A percentile compares a stretch with the other conserved stretches of the same genome.
These are phyloP conservation scores for Myxozyma kluyveri DNA, from an alignment of 805 yeast species.

Conservation along the genomic window DNA sequence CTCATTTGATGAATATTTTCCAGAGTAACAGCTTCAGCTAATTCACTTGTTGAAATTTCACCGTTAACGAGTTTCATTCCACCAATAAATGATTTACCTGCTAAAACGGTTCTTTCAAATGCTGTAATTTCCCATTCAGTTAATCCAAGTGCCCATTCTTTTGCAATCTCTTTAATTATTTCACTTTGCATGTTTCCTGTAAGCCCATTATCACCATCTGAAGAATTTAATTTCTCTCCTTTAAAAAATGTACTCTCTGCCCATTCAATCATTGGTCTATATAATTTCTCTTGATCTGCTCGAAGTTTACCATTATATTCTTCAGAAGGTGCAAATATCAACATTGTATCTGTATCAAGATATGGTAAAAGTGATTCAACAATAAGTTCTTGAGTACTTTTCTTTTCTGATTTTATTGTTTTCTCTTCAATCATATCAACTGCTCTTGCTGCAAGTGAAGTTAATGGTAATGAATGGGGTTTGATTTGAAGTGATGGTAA, in stretches of 20 bases:
- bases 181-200: slow-evolving; percentile 73
- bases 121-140: slow-evolving; percentile 80
- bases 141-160: slow-evolving; percentile 60
- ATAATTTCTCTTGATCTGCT: slow-evolving; percentile 71
- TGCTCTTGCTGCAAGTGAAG: slow-evolving; percentile 82
- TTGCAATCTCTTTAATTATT: slow-evolving; percentile 59
- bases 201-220: slow-evolving; percentile 82
- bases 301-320: slow-evolving; percentile 86
- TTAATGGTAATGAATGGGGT: slow-evolving; percentile 78
- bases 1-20: slow-evolving; percentile 83
- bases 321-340: slow-evolving; percentile 73
- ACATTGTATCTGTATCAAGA: slow-evolving; percentile 89
- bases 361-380: slow-evolving; percentile 67
- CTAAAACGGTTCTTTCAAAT: slow-evolving; percentile 81
- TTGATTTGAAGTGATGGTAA: slow-evolving; percentile 62
- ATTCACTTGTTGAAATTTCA: slow-evolving; percentile 50
- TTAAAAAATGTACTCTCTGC: slow-evolving; percentile 60
- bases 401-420: too few species aligned
- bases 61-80: slow-evolving; percentile 62
- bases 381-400: slow-evolving; percentile 53
- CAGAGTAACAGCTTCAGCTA: slow-evolving; percentile 72
- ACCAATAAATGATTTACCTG: slow-evolving; percentile 80
- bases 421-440: slow-evolving; percentile 61
- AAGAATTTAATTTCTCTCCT: slow-evolving; percentile 48
- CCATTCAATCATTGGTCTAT: slow-evolving; percentile 67